These are phyloP conservation scores for Mycena venus DNA, from an alignment of 768 basidiomycete species.

Conservation along the genomic window DNA sequence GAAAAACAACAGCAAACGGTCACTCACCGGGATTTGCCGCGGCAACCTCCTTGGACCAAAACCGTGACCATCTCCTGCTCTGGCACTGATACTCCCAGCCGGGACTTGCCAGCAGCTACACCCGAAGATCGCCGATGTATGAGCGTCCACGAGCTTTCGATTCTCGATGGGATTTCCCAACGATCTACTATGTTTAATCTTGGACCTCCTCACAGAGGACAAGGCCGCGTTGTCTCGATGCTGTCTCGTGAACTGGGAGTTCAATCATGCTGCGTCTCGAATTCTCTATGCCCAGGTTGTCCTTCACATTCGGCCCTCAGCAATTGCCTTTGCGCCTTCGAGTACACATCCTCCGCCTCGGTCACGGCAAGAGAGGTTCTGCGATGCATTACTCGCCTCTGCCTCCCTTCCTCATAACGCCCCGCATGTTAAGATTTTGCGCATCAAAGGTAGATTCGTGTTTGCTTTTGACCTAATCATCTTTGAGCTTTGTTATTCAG, in stretches of 20 bases:
- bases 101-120: no score
- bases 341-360: neutral
- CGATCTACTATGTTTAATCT: conserved; percentile 35
- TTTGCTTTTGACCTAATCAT: neutral
- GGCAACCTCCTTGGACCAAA: no score
- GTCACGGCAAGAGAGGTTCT: conserved; percentile 12
- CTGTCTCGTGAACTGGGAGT: conserved; percentile 60
- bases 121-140: no score
- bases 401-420: conserved; percentile 57
- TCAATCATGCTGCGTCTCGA: conserved; percentile 58
- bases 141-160: neutral
- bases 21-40: no score
- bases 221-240: conserved; percentile 53
- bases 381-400: conserved; percentile 42
- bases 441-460: conserved; percentile 56
- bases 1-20: no score
- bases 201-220: conserved; percentile 51
- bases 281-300: conserved; percentile 61
- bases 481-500: conserved; percentile 4
- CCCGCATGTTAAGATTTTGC: conserved; percentile 54
- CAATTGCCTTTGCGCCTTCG: neutral
- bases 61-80: no score
- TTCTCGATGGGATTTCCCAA: neutral
- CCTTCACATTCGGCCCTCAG: conserved; percentile 36
- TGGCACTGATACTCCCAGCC: no score